Evolutionary conservation across 2,329 filamentous ascomycete genomes (phyloP), one percentile per base, ranked within the genome.

Genomic region (Clarireedia hainanense): DNA sequence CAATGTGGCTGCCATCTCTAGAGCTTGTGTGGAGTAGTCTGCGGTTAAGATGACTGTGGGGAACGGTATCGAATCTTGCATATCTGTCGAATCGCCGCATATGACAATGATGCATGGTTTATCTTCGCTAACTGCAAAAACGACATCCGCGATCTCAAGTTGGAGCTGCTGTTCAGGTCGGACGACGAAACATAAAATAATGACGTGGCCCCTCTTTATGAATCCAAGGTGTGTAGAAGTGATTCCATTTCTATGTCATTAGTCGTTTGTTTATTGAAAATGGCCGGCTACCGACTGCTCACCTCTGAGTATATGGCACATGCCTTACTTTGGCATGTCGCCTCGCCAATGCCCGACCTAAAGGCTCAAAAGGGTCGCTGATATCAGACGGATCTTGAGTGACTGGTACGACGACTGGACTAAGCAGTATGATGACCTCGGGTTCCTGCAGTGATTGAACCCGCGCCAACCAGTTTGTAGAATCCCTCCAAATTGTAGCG

Each of bases 361-460:
- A 73, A 14, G 80, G 77, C 68, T 91, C 86, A 65, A 91, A 91
- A 0, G 87, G 88, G 66, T 91, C 88, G 63, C 71, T 75, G 46
- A 69, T 70, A 58, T 74, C 73, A 46, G 70, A 64, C 46, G 72
- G 63, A 61, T 71, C 71, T 57, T 69, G 71, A 62, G 70, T 73
- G 59, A 72, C 66, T 47, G 75, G 80, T 23, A 75, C 67, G 36
- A 80, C 76, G 26, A 78, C 76, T 1, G 83, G 82, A 5, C 84
- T 83, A 36, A 85, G 69, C 47, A 85, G 76, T 50, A 87, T 72
- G n/a, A 86, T 71, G n/a, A 80, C 68, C 61, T 82, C 78, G 52
- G 74, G 73, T 47, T 78, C 72, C 40, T 63, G 66, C 26, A 83
- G 71, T 30, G 73, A 67, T 54, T 69, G 75, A 45, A 72, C 70